phyloP scores from a whole-genome alignment of 805 yeast species.

The Starmerella ratchasimensis region DNA sequence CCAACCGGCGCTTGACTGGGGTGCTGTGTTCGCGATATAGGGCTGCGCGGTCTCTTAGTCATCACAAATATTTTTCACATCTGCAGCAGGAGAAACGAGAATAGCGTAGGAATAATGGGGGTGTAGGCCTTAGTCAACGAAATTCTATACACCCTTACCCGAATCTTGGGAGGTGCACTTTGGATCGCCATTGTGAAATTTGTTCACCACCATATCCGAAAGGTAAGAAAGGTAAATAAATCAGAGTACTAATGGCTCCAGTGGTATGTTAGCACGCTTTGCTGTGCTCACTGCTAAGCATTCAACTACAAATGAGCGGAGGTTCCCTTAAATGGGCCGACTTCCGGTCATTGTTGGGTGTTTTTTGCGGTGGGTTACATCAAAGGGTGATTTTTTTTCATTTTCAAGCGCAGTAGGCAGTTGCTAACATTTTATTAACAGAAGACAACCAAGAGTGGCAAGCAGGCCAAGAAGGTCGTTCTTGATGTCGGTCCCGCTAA shows the following conservation, averaged over 20 bases:
- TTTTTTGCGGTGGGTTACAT: constrained; percentile 20
- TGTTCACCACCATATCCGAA: constrained; percentile 1
- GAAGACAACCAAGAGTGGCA: constrained; percentile 48
- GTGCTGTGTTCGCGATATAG: no score
- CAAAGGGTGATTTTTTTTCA: constrained; percentile 13
- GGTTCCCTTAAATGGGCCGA: constrained; percentile 1
- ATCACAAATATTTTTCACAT: no score
- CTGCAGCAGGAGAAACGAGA: no score
- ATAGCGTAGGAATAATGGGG: no score
- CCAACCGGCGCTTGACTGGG: no score
- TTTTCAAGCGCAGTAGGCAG: constrained; percentile 55
- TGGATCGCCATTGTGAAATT: neutral
- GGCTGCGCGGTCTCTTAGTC: no score
- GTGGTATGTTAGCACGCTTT: constrained; percentile 55
- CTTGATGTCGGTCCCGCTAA: constrained; percentile 95
- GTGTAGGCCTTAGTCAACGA: no score
- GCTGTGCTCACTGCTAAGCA: constrained; percentile 26
- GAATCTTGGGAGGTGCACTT: neutral
- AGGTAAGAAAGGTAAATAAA: constrained; percentile 8
- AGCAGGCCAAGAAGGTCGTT: constrained; percentile 67
- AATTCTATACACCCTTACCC: neutral
- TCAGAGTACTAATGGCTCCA: constrained; percentile 62
- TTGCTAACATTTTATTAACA: constrained; percentile 31
- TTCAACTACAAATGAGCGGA: neutral
- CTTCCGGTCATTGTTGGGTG: neutral